Base-by-base conservation (phyloP, 2,329 filamentous ascomycete species). In the Penicillium polonicum region DNA sequence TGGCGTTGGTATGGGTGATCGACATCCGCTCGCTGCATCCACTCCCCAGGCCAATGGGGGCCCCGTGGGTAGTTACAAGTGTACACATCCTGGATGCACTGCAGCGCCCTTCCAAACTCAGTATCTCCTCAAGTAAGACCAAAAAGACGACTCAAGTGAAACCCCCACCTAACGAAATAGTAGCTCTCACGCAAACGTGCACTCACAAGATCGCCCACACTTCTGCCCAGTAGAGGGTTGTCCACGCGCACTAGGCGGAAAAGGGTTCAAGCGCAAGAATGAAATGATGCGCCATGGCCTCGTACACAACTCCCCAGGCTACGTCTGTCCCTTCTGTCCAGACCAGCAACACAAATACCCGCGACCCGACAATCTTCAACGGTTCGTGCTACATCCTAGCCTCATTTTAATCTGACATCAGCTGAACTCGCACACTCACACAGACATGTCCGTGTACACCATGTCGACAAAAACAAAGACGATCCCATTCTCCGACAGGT, bases 311-410 rank as follows among this genome's bases (percentile, higher is more conserved):
- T 96, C 91, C 8, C 94, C 94, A 1, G 93, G 93, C 59, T 99
- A 97, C 69, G 87, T 96, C 31, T 99, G 94, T 73, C 94, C 94
- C 0, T 97, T 97, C 71, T 99, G 94, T 73, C 90, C 91, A 1
- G 92, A 96, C 69, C 84, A 92, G 64, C 92, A 97, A 72, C 93
- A 97, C 74, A 92, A 89, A 71, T 97, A 97, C 73, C 94, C 94
- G 5, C 83, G 94, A 65, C 94, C 94, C 35, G 94, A 99, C 74
- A 97, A 97, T 79, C 79, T 99, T 55, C 93, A 97, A 79, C 87
- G 93, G 91, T 95, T 81, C 64, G 83, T 72, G 62, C 31, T 31
- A 52, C 50, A 13, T 55, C 21, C 21, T 31, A 38, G 54, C 19
- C n/a, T 21, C 44, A 33, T n/a, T 23, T 21, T 8, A 44, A 42